These are phyloP conservation scores for Paspalum notatum DNA, from an alignment of 176 grass and related monocot genomes.

Conservation along the genomic window DNA sequence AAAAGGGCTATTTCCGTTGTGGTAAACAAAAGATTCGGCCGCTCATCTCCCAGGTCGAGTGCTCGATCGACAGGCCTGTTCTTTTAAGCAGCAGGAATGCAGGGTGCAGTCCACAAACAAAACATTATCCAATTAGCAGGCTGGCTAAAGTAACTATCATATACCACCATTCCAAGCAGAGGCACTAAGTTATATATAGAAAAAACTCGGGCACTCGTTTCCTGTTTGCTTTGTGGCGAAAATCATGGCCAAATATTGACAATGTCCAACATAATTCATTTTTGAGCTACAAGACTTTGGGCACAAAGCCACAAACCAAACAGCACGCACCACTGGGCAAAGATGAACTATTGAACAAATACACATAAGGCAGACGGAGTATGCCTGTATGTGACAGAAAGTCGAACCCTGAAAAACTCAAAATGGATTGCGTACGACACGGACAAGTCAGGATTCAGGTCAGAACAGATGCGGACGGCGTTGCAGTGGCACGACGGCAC, in stretches of 20 bases:
- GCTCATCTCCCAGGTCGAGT: not conserved
- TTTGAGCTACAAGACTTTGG: too few species aligned
- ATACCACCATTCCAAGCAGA: not conserved
- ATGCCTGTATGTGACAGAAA: conserved; percentile 18
- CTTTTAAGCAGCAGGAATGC: not conserved
- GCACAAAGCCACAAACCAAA: not conserved
- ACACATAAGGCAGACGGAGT: not conserved
- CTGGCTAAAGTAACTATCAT: not conserved
- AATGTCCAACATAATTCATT: too few species aligned
- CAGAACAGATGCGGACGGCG: not conserved
- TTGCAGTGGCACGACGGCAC: not conserved
- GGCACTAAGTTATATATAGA: too few species aligned
- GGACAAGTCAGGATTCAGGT: not conserved
- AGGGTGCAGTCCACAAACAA: not conserved
- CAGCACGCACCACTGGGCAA: not conserved
- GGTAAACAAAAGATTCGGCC: not conserved
- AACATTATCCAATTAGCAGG: not conserved
- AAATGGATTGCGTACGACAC: not conserved
- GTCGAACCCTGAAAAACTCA: not conserved
- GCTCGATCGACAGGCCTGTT: not conserved
- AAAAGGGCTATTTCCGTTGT: not conserved
- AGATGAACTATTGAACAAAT: not conserved
- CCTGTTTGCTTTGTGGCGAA: too few species aligned
- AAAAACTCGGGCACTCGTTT: too few species aligned
- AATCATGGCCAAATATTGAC: too few species aligned